A percentile compares a stretch with the other conserved stretches of the same genome.
phyloP scores from a whole-genome alignment of 2,329 filamentous ascomycete genomes.

The Hymenoscyphus fraxineus region DNA sequence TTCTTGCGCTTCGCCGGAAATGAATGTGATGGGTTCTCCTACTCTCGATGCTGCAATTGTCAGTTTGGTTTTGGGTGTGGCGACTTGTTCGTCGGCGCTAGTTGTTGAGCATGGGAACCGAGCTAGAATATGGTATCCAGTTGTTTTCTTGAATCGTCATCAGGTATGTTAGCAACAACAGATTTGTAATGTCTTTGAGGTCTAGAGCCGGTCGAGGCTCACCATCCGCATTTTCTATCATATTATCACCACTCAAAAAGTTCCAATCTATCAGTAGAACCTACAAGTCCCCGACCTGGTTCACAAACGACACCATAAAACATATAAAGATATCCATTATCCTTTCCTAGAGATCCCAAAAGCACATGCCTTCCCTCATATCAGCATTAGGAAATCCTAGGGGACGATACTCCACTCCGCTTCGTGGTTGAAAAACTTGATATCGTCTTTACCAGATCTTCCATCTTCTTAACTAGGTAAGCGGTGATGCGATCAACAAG shows the following conservation, averaged over 20 bases:
- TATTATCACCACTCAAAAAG: conserved; percentile 41
- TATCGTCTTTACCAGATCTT: conserved; percentile 30
- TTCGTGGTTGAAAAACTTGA: conserved; percentile 37
- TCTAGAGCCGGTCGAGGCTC: conserved; percentile 38
- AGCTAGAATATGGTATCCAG: conserved; percentile 42
- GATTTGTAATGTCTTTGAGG: conserved; percentile 35
- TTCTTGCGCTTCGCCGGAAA: conserved; percentile 41
- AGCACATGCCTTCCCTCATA: conserved; percentile 38
- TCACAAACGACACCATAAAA: conserved; percentile 42
- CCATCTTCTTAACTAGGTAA: conserved; percentile 37
- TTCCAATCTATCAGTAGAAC: conserved; percentile 31
- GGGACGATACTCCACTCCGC: conserved; percentile 31
- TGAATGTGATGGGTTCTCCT: conserved; percentile 46
- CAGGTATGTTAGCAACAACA: conserved; percentile 40
- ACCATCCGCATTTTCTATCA: conserved; percentile 36
- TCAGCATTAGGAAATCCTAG: conserved; percentile 6
- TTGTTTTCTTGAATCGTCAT: conserved; percentile 35
- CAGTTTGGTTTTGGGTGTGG: conserved; percentile 23
- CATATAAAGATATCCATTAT: conserved; percentile 35
- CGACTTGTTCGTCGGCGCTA: conserved; percentile 33
- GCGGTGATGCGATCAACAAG: conserved; percentile 37
- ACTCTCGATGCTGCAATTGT: conserved; percentile 43
- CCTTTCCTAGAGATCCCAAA: conserved; percentile 37
- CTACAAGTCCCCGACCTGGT: conserved; percentile 40
- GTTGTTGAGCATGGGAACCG: conserved; percentile 37